Evolutionary conservation across 2,329 filamentous ascomycete species (phyloP), one percentile per base, ranked within the genome.

Genomic region (Trichoderma lentiforme): DNA sequence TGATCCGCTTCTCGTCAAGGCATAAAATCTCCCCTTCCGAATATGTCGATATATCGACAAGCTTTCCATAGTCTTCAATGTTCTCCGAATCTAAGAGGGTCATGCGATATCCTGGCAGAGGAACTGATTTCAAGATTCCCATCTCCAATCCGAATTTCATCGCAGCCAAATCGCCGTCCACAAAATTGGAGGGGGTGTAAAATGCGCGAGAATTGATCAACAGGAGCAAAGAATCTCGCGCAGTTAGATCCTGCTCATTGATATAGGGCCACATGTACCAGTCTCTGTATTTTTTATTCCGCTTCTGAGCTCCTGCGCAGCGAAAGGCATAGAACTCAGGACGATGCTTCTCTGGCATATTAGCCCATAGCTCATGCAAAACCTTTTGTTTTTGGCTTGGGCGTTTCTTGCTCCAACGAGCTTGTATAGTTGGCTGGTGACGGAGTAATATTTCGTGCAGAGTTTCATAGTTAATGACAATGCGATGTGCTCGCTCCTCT

Each of bases 341-440:
- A 0, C 86, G 85, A 76, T 90, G 87, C 0, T 67, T 74, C 0
- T 74, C 60, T 0, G 86, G 75, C 82, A 90, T 89, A 24, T 79
- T 78, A 0, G 86, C 86, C 85, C 85, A 88, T 1, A 79, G 81
- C n/a, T 79, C 75, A 1, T 86, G 75, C 3, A 90, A 77, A 3
- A 88, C 79, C 3, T 82, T 80, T 11, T 81, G 79, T 18, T 84
- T 80, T 76, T 89, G 84, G 15, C 9, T 6, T 78, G 63, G 12
- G 80, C 81, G 2, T 81, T 88, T 89, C 75, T 89, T 89, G 3
- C 75, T 73, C 88, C 87, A 91, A 51, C 87, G 82, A 73, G 83
- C 87, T 68, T 83, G 83, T 12, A 90, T 84, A 0, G 81, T 83
- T 1, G 77, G 78, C 75, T 90, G 86, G 63, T 88, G 85, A 5